Conservation (phyloP, 768 basidiomycete species). For the Mycena maculata region DNA sequence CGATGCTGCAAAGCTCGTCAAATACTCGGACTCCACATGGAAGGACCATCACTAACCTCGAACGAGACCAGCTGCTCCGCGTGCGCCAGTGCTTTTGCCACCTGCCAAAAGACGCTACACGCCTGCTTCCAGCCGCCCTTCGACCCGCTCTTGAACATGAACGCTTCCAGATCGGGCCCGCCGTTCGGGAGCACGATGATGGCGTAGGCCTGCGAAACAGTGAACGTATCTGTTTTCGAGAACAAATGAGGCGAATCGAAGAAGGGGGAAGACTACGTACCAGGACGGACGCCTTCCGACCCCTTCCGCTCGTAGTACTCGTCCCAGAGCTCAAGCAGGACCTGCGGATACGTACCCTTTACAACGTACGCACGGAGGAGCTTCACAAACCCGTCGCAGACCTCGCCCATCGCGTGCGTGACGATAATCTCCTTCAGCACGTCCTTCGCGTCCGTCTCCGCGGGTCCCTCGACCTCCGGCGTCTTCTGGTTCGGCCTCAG, state of each 20-base stretch:
- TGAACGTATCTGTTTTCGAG: conserved; percentile 71
- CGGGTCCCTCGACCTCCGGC: conserved; percentile 66
- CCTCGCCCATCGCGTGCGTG: conserved; percentile 79
- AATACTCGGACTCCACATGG: conserved; percentile 1
- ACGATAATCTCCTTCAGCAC: conserved; percentile 85
- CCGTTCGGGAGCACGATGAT: conserved; percentile 93
- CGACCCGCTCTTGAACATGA: conserved; percentile 63
- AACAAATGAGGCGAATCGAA: neutral
- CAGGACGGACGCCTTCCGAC: conserved; percentile 87
- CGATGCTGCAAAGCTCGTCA: conserved; percentile 75
- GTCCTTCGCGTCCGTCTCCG: conserved; percentile 74
- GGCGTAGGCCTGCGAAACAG: conserved; percentile 82
- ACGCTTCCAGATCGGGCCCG: conserved; percentile 91
- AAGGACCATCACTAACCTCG: conserved; percentile 68
- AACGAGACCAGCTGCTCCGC: conserved; percentile 88
- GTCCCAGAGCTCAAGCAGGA: conserved; percentile 89
- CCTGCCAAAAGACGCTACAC: conserved; percentile 91
- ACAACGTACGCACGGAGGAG: conserved; percentile 89
- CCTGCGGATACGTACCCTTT: conserved; percentile 83
- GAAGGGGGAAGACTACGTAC: conserved; percentile 51
- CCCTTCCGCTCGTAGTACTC: conserved; percentile 79
- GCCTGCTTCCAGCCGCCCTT: conserved; percentile 88
- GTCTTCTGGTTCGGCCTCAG: conserved; percentile 31
- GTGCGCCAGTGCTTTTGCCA: conserved; percentile 76
- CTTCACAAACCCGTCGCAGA: conserved; percentile 82